Evolutionary conservation across 116 monocot species (phyloP), one percentile per base, ranked within the genome.

Genomic region (Posidonia oceanica): DNA sequence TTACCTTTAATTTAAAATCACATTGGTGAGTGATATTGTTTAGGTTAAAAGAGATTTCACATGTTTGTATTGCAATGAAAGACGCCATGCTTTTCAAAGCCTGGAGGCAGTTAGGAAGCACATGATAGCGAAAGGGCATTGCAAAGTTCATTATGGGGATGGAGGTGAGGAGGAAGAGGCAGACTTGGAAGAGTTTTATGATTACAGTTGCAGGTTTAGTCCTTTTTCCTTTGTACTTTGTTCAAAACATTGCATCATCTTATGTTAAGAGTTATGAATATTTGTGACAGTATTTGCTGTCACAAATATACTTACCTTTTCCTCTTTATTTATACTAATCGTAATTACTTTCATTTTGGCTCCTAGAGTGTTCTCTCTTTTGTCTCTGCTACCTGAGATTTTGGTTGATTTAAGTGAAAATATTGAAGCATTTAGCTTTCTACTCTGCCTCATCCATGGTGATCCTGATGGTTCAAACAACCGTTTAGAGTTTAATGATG

Each of bases 41-140:
- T 71, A 87, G 91, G 88, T 95, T 53, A 91, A 71, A 53, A 84
- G 83, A 72, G 92, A 97, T 78, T 97, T 85, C 78, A 82, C 69
- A 61, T 97, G 92, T 74, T 78, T 92, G 38, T 97, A 92, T 59
- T 97, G 93, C 80, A 97, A 97, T 70, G 92, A 97, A 66, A 97
- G 90, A 81, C 79, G 86, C 66, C 89, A 79, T 40, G 87, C 92
- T 62, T 97, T 92, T 51, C 93, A 92, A 65, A 97, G 97, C 76
- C 52, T 97, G 82, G 97, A 97, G 69, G 97, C 92, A 66, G 97
- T 92, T 8, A 85, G 97, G 64, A 97, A 97, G 29, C 97, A 97
- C 71, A 97, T 97, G 97, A 77, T 86, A 57, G 92, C 92, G 21
- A 97, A 97, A 75, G 82, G 87, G 4, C 97, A 97, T 73, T 97